These are phyloP conservation scores for Gorgonomyces haynaldii DNA, from an alignment of 192 early-diverging fungal genomes.

Conservation along the genomic window DNA sequence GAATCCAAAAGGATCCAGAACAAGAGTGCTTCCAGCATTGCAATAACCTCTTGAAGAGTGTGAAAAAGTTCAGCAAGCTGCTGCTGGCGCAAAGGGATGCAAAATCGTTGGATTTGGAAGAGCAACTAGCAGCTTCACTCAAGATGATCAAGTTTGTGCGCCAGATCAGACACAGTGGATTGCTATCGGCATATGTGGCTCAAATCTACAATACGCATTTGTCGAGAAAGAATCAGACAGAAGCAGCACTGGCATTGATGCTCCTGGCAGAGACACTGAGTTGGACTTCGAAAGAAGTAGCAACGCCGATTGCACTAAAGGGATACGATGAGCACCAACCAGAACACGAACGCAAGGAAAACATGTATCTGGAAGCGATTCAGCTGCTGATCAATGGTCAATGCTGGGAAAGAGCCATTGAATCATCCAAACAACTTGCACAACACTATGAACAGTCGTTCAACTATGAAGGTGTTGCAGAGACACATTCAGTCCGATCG, in stretches of 20 bases:
- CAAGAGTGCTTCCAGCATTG: too few relatives aligned
- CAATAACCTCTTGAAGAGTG: too few relatives aligned
- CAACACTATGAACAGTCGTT: constrained; percentile 44
- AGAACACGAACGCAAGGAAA: constrained; percentile 52
- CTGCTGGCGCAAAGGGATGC: constrained; percentile 1
- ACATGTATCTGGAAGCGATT: constrained; percentile 45
- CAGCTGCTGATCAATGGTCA: constrained; percentile 48
- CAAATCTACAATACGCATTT: constrained; percentile 47
- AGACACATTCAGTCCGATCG: constrained; percentile 42
- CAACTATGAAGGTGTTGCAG: constrained; percentile 43
- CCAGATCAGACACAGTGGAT: constrained; percentile 38
- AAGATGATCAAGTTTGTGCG: constrained; percentile 56
- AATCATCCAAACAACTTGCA: constrained; percentile 49
- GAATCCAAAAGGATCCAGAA: too few relatives aligned
- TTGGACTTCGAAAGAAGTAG: constrained; percentile 42
- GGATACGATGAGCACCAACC: constrained; percentile 34
- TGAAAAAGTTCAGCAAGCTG: too few relatives aligned
- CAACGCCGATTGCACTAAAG: constrained; percentile 38
- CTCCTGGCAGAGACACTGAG: constrained; percentile 54
- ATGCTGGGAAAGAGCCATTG: constrained; percentile 64
- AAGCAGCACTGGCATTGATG: constrained; percentile 56
- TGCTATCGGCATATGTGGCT: constrained; percentile 61
- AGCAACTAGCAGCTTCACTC: constrained; percentile 46
- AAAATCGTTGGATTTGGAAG: constrained; percentile 22
- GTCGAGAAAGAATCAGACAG: constrained; percentile 39